Base-by-base conservation (phyloP, 345 rosid species). In the Syzygium aromaticum region DNA sequence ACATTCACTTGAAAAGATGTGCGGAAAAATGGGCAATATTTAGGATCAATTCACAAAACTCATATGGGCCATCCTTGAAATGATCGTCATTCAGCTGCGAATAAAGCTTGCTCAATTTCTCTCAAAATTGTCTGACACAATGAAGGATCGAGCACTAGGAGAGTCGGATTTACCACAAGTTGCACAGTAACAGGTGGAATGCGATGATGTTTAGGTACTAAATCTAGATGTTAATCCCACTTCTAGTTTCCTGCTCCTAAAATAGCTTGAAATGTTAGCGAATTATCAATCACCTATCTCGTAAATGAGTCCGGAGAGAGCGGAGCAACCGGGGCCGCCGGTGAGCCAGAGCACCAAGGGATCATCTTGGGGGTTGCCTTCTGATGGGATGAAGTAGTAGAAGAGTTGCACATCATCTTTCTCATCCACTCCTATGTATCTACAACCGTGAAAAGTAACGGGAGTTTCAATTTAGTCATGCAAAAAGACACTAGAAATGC, bases 281-380 rank as follows among this genome's bases (percentile, higher is more conserved):
- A 84, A 51, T 11, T 16, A 51, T 54, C 6, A n/a, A 54, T 85
- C 21, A 89, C 92, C 92, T 84, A 86, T 92, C 87, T 92, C 90
- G 25, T 85, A 90, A 46, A 88, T 64, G 46, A 92, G 83, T 25
- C 91, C 92, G 6, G 92, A 90, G 63, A 90, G 84, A 28, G 89
- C 90, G 43, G 92, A 92, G 63, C 92, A 92, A 11, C 92, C 90
- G 6, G 93, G 92, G 54, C 92, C 91, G 6, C 92, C 92, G 5
- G 92, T 92, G 51, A 90, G 89, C 93, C 92, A 92, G 38, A 92
- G 91, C 89, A 92, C 28, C 49, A 89, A 88, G 3, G 91, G 93
- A 43, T 92, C 90, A 4, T 33, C 54, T 56, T 22, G 57, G 3
- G 89, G 90, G 84, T 89, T 87, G 10, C 92, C 85, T 67, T 92